Conservation (phyloP, 1,284 basidiomycete species). For the Tilletia indica region DNA sequence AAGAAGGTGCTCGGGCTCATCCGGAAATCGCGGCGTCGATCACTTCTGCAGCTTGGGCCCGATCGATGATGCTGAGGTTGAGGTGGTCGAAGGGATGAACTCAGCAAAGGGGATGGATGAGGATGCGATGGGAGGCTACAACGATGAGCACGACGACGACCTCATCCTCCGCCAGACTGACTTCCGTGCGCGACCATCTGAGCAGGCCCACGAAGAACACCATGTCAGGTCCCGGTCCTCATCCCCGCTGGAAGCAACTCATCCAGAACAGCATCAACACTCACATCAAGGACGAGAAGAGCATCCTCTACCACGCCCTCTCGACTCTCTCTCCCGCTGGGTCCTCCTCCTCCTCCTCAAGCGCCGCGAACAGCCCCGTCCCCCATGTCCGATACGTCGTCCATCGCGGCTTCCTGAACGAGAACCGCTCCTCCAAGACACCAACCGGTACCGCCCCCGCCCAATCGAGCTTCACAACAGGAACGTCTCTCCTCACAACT, state of each 20-base stretch:
- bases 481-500: conserved; percentile 53
- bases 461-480: conserved; percentile 40
- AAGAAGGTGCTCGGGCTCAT: neutral
- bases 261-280: conserved; percentile 35
- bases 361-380: neutral
- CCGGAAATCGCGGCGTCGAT: neutral
- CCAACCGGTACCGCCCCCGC: conserved; percentile 35
- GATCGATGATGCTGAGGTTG: too few relatives aligned
- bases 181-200: neutral
- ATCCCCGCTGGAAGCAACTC: conserved; percentile 47
- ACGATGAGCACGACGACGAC: neutral
- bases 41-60: too few relatives aligned
- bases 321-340: conserved; percentile 32
- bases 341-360: conserved; percentile 21
- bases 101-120: too few relatives aligned
- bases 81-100: too few relatives aligned
- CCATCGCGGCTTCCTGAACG: conserved; percentile 57
- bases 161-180: neutral
- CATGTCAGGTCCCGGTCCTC: conserved; percentile 19
- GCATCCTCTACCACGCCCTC: conserved; percentile 51
- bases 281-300: conserved; percentile 45
- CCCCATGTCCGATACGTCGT: conserved; percentile 54
- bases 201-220: too few relatives aligned
- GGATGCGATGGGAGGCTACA: neutral
- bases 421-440: conserved; percentile 44